phyloP scores from a whole-genome alignment of 2,329 filamentous ascomycete species.

The Herpotrichia juniperi region DNA sequence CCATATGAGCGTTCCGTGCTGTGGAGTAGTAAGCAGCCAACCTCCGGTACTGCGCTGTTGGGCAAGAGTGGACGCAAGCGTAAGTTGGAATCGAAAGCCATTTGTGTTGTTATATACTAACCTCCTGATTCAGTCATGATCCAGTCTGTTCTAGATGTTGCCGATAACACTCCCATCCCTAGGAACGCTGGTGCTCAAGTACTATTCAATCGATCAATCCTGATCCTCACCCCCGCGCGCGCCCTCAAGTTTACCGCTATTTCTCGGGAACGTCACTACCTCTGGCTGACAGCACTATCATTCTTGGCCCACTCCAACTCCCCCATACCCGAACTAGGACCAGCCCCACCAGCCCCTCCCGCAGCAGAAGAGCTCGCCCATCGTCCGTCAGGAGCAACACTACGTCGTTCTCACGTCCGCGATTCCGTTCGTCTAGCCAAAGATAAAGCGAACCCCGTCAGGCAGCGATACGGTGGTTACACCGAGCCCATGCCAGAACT shows the following conservation, averaged over 20 bases:
- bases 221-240: slow-evolving; percentile 91
- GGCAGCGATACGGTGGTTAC: slow-evolving; percentile 39
- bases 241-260: slow-evolving; percentile 93
- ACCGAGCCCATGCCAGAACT: slow-evolving; percentile 39
- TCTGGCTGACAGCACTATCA: slow-evolving; percentile 93
- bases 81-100: slow-evolving; percentile 60
- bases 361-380: slow-evolving; percentile 44
- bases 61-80: slow-evolving; percentile 94
- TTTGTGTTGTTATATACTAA: slow-evolving; percentile 15
- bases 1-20: slow-evolving; percentile 95
- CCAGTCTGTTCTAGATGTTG: slow-evolving; percentile 95
- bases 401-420: slow-evolving; percentile 69
- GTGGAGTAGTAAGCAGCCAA: slow-evolving; percentile 98
- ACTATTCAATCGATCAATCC: slow-evolving; percentile 89
- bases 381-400: slow-evolving; percentile 37
- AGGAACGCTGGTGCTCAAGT: slow-evolving; percentile 64
- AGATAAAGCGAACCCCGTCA: slow-evolving; percentile 57
- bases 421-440: slow-evolving; percentile 93
- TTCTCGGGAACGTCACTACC: slow-evolving; percentile 83
- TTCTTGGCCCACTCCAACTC: slow-evolving; percentile 92
- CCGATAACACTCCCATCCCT: slow-evolving; percentile 86
- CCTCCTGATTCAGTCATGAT: slow-evolving; percentile 71
- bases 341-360: slow-evolving; percentile 53
- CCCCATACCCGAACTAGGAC: slow-evolving; percentile 74
- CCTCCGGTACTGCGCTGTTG: slow-evolving; percentile 82